Conservation (phyloP, 2,329 filamentous ascomycete genomes). For the Cercospora sp. region DNA sequence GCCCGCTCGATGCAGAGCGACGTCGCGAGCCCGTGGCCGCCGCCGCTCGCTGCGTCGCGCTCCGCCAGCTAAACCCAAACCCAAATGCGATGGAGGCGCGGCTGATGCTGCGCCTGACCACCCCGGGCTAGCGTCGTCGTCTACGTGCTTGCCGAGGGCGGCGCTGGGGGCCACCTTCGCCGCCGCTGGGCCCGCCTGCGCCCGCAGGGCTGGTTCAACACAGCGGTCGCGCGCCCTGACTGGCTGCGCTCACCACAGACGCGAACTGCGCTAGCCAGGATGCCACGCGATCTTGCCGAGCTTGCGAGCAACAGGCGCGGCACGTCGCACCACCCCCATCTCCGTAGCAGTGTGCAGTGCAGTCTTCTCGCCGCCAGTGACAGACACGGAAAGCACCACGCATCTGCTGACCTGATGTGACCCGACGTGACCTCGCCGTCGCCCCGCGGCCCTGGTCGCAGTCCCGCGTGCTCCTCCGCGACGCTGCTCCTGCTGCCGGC, state of each 20-base stretch:
- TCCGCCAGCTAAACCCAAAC: background rate
- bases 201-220: background rate
- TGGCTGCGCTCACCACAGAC: background rate
- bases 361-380: background rate
- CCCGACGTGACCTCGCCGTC: background rate
- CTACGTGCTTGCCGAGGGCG: background rate
- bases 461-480: background rate
- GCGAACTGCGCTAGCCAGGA: background rate
- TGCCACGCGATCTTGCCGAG: slow-evolving; percentile 8
- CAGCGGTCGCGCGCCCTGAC: background rate
- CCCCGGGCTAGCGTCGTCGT: background rate
- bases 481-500: background rate
- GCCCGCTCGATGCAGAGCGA: background rate
- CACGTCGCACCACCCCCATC: background rate
- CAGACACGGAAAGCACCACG: background rate
- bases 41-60: background rate
- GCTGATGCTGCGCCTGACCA: background rate
- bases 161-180: background rate
- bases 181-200: background rate
- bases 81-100: background rate
- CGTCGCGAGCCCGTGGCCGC: background rate
- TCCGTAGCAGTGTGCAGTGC: background rate
- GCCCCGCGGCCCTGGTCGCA: background rate
- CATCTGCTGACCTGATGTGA: background rate
- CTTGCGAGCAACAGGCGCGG: background rate